Conservation (phyloP, 2,329 filamentous ascomycete genomes). For the Aspergillus luchuensis region DNA sequence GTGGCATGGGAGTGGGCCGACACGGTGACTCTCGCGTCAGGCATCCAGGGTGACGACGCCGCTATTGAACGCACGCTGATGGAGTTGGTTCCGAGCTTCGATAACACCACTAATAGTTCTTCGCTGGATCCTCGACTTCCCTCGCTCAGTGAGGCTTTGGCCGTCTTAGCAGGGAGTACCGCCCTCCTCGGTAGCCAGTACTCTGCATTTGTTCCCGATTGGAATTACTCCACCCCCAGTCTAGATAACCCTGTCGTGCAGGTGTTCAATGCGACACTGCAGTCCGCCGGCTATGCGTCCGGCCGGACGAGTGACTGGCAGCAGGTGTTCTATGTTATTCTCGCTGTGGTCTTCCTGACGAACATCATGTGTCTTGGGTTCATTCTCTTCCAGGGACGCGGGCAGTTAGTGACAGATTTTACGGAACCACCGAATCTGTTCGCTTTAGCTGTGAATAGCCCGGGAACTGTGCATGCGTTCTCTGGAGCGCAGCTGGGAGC, state of each 20-base stretch:
- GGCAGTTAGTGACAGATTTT: slow-evolving; percentile 72
- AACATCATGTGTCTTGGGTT: slow-evolving; percentile 68
- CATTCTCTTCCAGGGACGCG: slow-evolving; percentile 56
- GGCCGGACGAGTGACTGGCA: slow-evolving; percentile 65
- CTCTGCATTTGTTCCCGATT: slow-evolving; percentile 63
- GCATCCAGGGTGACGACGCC: slow-evolving; percentile 57
- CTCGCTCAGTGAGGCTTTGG: slow-evolving; percentile 72
- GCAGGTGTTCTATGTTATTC: slow-evolving; percentile 66
- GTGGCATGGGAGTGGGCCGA: slow-evolving; percentile 58
- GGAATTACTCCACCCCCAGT: slow-evolving; percentile 47
- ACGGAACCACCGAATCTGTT: slow-evolving; percentile 78
- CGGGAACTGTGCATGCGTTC: slow-evolving; percentile 45
- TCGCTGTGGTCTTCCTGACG: slow-evolving; percentile 66
- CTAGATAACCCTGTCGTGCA: slow-evolving; percentile 55
- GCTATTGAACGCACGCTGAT: slow-evolving; percentile 62
- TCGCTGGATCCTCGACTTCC: slow-evolving; percentile 58
- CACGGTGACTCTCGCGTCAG: slow-evolving; percentile 59
- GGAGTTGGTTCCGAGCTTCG: slow-evolving; percentile 52
- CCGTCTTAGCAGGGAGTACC: slow-evolving; percentile 68
- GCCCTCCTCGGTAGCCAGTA: slow-evolving; percentile 62
- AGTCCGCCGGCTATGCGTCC: slow-evolving; percentile 70
- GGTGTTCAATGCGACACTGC: slow-evolving; percentile 64
- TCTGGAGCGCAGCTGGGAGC: no score
- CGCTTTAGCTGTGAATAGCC: slow-evolving; percentile 68
- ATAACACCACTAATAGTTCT: slow-evolving; percentile 30